Percentiles rank a stretch among this genome's conserved stretches.
Conservation (phyloP, 78 protist genomes). For the Dictyostelium citrinum region DNA sequence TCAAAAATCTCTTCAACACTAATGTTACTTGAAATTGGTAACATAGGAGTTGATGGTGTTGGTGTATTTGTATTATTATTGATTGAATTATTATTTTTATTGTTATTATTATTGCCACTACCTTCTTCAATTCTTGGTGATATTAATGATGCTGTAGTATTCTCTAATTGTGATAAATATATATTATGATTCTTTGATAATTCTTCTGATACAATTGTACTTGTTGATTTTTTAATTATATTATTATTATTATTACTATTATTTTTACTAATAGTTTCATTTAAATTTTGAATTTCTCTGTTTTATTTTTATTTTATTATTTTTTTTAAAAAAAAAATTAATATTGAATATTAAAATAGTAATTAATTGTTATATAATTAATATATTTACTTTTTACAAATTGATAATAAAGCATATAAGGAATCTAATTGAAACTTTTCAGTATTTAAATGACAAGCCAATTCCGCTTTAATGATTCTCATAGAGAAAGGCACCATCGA, state of each 20-base stretch:
- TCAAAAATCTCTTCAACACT: conserved; percentile 52
- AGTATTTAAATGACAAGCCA: conserved; percentile 33
- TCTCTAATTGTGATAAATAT: conserved; percentile 57
- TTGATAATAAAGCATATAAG: conserved; percentile 36
- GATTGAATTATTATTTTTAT: not conserved
- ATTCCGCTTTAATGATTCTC: conserved; percentile 60
- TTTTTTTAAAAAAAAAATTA: not conserved
- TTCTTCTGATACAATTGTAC: conserved; percentile 1
- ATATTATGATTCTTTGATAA: conserved; percentile 14
- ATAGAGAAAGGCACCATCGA: conserved; percentile 68
- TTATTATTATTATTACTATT: not conserved
- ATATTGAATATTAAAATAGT: not conserved
- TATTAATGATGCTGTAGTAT: conserved; percentile 37
- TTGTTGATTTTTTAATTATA: not conserved
- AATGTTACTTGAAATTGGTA: not conserved
- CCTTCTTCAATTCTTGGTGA: conserved; percentile 3
- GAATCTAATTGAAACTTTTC: conserved; percentile 66
- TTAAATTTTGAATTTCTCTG: not conserved
- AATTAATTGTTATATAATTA: too few relatives aligned
- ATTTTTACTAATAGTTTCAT: not conserved
- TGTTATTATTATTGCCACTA: not conserved
- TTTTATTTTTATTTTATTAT: too few relatives aligned
- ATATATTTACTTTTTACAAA: conserved; percentile 14
- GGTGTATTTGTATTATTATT: not conserved
- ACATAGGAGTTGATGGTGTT: conserved; percentile 22